Percentiles rank a stretch among this genome's conserved stretches.
phyloP scores from a whole-genome alignment of 2,329 filamentous ascomycete genomes.

The Talaromyces rugulosus region DNA sequence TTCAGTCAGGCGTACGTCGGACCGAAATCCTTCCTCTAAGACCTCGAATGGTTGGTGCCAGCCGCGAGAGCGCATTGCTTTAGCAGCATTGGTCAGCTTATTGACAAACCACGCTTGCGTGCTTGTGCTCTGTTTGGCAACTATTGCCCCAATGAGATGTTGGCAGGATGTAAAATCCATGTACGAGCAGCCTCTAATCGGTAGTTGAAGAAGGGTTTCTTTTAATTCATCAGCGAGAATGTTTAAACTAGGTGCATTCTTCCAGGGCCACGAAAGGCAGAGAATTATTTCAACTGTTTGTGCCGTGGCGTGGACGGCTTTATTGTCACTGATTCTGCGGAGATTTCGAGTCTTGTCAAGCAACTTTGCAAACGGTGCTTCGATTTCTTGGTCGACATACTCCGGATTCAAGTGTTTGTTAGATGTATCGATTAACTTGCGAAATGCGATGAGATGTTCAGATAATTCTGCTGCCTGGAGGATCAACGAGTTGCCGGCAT shows the following conservation, averaged over 20 bases:
- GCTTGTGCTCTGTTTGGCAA: constrained; percentile 15
- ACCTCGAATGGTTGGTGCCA: constrained; percentile 13
- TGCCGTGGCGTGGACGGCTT: background rate
- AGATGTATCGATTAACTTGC: background rate
- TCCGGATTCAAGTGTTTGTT: background rate
- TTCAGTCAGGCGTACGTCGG: background rate
- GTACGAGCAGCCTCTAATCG: constrained; percentile 17
- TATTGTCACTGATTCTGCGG: background rate
- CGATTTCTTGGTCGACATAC: background rate
- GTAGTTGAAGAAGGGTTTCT: constrained; percentile 12
- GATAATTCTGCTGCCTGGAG: background rate
- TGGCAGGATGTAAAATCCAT: constrained; percentile 21
- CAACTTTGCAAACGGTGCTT: background rate
- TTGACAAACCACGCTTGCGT: constrained; percentile 20
- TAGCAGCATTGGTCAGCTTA: constrained; percentile 14
- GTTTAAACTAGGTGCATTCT: background rate
- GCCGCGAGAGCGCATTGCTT: constrained; percentile 15
- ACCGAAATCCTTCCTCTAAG: background rate
- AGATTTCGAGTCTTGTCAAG: background rate
- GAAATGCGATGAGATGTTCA: background rate
- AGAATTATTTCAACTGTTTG: constrained; percentile 1
- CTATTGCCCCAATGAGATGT: constrained; percentile 21
- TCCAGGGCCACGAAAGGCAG: background rate
- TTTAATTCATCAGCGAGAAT: constrained; percentile 16
- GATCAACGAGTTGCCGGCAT: constrained; percentile 2